phyloP scores from a whole-genome alignment of 108 stramenopile species.

The Cyclotella cryptica region DNA sequence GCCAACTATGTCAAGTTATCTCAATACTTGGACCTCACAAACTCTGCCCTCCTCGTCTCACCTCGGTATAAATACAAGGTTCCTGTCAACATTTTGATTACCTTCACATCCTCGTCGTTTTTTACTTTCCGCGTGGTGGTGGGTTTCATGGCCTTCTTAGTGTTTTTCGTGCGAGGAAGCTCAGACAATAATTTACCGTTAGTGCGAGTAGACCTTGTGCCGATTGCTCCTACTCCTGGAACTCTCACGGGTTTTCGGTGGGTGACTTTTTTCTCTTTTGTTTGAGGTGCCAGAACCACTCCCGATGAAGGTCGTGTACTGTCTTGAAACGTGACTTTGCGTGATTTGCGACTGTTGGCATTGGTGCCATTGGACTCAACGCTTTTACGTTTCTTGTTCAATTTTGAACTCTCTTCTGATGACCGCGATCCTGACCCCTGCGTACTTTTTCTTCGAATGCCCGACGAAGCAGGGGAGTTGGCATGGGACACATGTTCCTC shows the following conservation, averaged over 20 bases:
- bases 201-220: slow-evolving; percentile 32
- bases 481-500: background rate
- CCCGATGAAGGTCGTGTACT: slow-evolving; percentile 13
- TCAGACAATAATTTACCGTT: background rate
- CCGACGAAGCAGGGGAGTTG: background rate
- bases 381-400: slow-evolving; percentile 31
- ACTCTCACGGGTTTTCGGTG: slow-evolving; percentile 1
- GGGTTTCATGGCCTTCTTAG: slow-evolving; percentile 21
- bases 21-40: slow-evolving; percentile 59
- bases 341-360: slow-evolving; percentile 18
- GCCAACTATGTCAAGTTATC: too few species aligned
- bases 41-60: slow-evolving; percentile 64
- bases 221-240: slow-evolving; percentile 13
- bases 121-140: slow-evolving; percentile 28
- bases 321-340: slow-evolving; percentile 21
- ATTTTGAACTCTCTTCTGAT: slow-evolving; percentile 12
- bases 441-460: slow-evolving; percentile 2
- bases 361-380: slow-evolving; percentile 29
- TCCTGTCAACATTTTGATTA: slow-evolving; percentile 70
- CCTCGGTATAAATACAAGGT: slow-evolving; percentile 77
- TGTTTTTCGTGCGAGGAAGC: slow-evolving; percentile 16
- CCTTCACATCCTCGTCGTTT: slow-evolving; percentile 57
- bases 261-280: slow-evolving; percentile 14
- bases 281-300: slow-evolving; percentile 5
- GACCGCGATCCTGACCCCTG: slow-evolving; percentile 10